Evolutionary conservation across 1,139 yeast genomes (phyloP), one percentile per base, ranked within the genome.

Genomic region (Geotrichum phurueaensis): DNA sequence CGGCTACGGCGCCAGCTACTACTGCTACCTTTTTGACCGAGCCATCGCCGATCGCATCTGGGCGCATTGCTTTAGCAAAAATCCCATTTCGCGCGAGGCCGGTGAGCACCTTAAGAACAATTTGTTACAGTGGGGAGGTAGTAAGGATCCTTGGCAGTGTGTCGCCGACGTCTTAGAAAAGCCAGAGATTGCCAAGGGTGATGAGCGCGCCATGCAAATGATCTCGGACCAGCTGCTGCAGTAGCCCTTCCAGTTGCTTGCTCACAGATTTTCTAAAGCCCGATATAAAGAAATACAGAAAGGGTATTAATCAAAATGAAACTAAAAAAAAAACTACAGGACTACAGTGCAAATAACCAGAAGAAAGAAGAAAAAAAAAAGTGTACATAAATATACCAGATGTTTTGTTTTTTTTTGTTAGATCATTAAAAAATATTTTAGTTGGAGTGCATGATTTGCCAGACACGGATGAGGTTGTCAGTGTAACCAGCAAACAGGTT

Each of bases 401-500:
- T 27, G 36, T 36, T 53, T 56, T 51, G 47, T 57, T 52, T 27
- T 27, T 27, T 27, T 36, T 49, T 56, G 25, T 59, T 58, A 33
- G 45, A 47, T 58, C 54, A 54, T 51, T 53, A 56, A 18, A 18
- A 59, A 51, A 55, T 53, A 59, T 52, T 54, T 75, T 80, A 81
- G 77, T 79, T 78, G 76, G 96, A 85, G 83, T 96, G 90, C 97
- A 92, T 92, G 75, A 94, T 97, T 87, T 94, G 98, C 98, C 98
- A 94, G 82, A 92, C 99, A 85, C 99, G 94, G 86, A 94, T 92
- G 78, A 88, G 85, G 85, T 90, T 90, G 83, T 94, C 99, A 76
- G 98, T 92, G 97, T 94, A 94, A 85, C 99, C 99, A 75, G 98
- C 97, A 79, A 91, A 94, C 82, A 94, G 86, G 88, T 89, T 91